A percentile compares a stretch with the other conserved stretches of the same genome.
Conservation (phyloP, 805 yeast genomes). For the Candida wancherniae region DNA sequence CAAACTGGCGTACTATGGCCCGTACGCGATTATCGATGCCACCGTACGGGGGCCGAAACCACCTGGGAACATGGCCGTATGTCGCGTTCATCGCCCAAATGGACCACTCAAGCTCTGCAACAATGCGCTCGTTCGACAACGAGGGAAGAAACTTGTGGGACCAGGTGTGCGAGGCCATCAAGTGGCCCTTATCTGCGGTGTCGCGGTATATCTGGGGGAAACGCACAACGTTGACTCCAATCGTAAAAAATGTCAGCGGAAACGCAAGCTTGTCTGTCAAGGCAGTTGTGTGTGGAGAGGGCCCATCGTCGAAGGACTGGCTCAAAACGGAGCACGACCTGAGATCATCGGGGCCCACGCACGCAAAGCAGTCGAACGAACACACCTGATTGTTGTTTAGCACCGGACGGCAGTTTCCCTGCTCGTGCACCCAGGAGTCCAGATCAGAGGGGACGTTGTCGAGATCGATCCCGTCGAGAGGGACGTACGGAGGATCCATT, state of each 20-base stretch:
- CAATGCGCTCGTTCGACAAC: slow-evolving; percentile 70
- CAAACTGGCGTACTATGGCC: slow-evolving; percentile 73
- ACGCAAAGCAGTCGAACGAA: slow-evolving; percentile 81
- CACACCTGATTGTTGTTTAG: slow-evolving; percentile 46
- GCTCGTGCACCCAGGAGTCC: slow-evolving; percentile 38
- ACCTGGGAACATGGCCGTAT: slow-evolving; percentile 77
- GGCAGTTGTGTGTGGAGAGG: slow-evolving; percentile 63
- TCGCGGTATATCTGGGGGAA: slow-evolving; percentile 67
- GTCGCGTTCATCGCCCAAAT: slow-evolving; percentile 98
- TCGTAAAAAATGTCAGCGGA: slow-evolving; percentile 75
- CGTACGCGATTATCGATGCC: slow-evolving; percentile 87
- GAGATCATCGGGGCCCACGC: slow-evolving; percentile 73
- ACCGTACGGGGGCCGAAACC: slow-evolving; percentile 97
- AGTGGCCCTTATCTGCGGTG: slow-evolving; percentile 60
- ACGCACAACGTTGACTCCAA: slow-evolving; percentile 76
- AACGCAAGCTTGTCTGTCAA: slow-evolving; percentile 47
- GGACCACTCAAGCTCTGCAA: slow-evolving; percentile 91
- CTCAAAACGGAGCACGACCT: slow-evolving; percentile 67
- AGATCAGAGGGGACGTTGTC: slow-evolving; percentile 41
- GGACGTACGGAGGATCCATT: slow-evolving; percentile 80
- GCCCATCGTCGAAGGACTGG: slow-evolving; percentile 96
- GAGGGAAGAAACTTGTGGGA: slow-evolving; percentile 81
- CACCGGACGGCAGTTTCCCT: slow-evolving; percentile 55
- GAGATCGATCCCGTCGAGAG: slow-evolving; percentile 66
- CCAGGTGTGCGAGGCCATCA: slow-evolving; percentile 90